Conservation (phyloP, 805 yeast species). For the Schwanniomyces vanrijiae region DNA sequence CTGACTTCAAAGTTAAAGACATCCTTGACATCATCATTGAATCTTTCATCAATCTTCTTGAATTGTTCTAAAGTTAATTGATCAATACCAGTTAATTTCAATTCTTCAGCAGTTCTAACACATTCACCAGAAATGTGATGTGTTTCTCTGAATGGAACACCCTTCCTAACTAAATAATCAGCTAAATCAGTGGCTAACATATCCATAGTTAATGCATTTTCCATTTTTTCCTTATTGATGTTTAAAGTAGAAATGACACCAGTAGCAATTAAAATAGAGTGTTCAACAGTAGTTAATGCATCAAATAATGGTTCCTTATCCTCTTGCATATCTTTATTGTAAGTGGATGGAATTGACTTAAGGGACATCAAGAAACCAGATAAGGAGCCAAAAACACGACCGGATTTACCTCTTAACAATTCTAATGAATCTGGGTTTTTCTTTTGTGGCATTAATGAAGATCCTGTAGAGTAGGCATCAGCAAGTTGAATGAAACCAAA, state of each 20-base stretch:
- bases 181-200: slow-evolving; percentile 99
- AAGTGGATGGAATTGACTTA: slow-evolving; percentile 96
- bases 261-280: slow-evolving; percentile 90
- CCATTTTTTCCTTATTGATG: slow-evolving; percentile 76
- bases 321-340: slow-evolving; percentile 98
- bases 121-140: slow-evolving; percentile 99
- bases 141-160: slow-evolving; percentile 98
- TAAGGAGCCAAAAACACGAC: slow-evolving; percentile 93
- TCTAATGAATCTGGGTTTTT: slow-evolving; percentile 97
- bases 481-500: slow-evolving; percentile 92
- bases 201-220: slow-evolving; percentile 91
- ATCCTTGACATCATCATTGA: slow-evolving; percentile 73
- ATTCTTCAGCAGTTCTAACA: slow-evolving; percentile 86
- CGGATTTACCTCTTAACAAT: slow-evolving; percentile 93
- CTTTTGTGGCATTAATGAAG: slow-evolving; percentile 98
- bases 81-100: slow-evolving; percentile 79
- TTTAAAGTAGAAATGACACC: slow-evolving; percentile 90
- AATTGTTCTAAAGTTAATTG: slow-evolving; percentile 76
- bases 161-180: slow-evolving; percentile 94
- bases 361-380: slow-evolving; percentile 95
- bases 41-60: slow-evolving; percentile 75
- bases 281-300: slow-evolving; percentile 84
- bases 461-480: slow-evolving; percentile 98
- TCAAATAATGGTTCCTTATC: slow-evolving; percentile 99
- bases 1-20: slow-evolving; percentile 92